Base-by-base conservation (phyloP, 2,329 filamentous ascomycete genomes). In the Colletotrichum aenigma region DNA sequence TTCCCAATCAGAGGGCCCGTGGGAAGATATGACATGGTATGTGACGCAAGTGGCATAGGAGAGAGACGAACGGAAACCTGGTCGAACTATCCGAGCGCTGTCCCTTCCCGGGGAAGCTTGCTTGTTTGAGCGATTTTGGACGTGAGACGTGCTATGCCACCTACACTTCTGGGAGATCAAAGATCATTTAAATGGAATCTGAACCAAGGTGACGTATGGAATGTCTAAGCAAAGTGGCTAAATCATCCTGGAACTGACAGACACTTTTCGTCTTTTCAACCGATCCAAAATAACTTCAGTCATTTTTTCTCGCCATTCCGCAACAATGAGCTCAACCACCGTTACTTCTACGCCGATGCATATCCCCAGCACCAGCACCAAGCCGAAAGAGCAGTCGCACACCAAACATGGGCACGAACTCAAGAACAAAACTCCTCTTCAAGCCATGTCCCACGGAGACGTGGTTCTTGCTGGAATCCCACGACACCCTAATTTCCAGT, bases 381-480 rank as follows among this genome's bases (percentile, higher is more conserved):
- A 58, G 10, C 77, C 58, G 32, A 76, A 79, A 70, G 80, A 82
- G 62, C 66, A 36, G 24, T 64, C 67, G 43, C 67, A 77, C 43
- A 24, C 58, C 36, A 76, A 73, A 28, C 77, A 77, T 26, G 76
- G 77, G 60, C 73, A 77, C 26, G 77, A 78, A 38, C 73, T 78
- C 72, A 64, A 56, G 62, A 62, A 74, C 61, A 79, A 78, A 66
- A 84, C 83, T 13, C 82, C 83, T 3, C 75, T 84, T 21, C 82
- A 84, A 73, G 83, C 83, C 48, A 84, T 84, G 55, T 84, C 82
- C 6, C 83, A 84, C 55, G 83, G 83, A 32, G 80, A 82, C 16
- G 76, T 83, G 30, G 81, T 69, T 30, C 30, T 71, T 13, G 60
- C 78, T 80, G 83, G 83, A 18, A 83, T 85, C 71, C 83, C 83